Evolutionary conservation across 306 rosid species (phyloP).

Genomic region (Prunus fruticosa): DNA sequence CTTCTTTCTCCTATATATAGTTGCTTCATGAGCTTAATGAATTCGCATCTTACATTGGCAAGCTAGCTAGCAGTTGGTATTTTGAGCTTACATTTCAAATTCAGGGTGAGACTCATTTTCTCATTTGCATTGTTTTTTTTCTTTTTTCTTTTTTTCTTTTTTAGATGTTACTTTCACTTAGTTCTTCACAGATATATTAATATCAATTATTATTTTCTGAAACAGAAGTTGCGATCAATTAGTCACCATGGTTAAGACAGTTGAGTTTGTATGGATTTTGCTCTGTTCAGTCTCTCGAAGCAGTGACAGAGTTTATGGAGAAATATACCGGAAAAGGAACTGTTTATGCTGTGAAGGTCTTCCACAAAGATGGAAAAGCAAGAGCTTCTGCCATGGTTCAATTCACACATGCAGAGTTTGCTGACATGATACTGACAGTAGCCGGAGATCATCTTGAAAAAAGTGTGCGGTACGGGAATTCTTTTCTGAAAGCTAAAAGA

Average conservation of each 20-base stretch:
- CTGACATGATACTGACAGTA: constrained; percentile 29
- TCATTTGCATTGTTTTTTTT: not conserved
- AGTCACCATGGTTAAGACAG: constrained; percentile 56
- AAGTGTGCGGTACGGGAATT: constrained; percentile 2
- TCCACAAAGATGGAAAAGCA: constrained; percentile 3
- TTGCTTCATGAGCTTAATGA: not conserved
- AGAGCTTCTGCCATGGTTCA: constrained; percentile 60
- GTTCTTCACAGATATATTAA: not conserved
- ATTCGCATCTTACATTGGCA: not conserved
- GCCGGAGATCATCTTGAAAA: not conserved
- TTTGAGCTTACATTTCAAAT: not conserved
- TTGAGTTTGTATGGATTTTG: constrained; percentile 67
- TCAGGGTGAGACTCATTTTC: not conserved
- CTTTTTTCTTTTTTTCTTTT: too few species aligned
- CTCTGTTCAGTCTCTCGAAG: constrained; percentile 4
- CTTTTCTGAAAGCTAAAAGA: constrained; percentile 17
- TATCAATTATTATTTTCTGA: not conserved
- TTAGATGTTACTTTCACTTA: not conserved
- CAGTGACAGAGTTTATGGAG: constrained; percentile 49
- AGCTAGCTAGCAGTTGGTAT: not conserved
- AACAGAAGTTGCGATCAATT: too few species aligned
- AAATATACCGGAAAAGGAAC: constrained; percentile 45
- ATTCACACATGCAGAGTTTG: constrained; percentile 32
- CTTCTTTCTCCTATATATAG: not conserved
- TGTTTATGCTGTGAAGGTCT: constrained; percentile 39